These are phyloP conservation scores for Rachicladosporium sp. DNA, from an alignment of 2,329 filamentous ascomycete species.

Conservation along the genomic window DNA sequence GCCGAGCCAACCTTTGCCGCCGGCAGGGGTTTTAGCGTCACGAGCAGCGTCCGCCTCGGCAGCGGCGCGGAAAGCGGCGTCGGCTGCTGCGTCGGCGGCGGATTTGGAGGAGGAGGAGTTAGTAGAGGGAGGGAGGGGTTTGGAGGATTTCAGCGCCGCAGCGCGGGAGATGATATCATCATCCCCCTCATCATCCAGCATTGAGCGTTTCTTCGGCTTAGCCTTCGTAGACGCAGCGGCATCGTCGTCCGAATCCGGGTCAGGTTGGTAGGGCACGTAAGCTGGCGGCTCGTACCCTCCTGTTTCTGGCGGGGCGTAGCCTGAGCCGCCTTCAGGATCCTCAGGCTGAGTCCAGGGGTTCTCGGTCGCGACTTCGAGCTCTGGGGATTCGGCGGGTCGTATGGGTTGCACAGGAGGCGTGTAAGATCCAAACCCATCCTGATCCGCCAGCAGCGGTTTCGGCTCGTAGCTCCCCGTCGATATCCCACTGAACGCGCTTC, in stretches of 20 bases:
- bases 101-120: slow-evolving; percentile 7
- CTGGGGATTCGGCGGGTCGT: neutral
- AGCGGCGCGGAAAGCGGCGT: slow-evolving; percentile 73
- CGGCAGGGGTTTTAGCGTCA: slow-evolving; percentile 40
- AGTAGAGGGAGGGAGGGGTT: neutral
- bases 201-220: slow-evolving; percentile 53
- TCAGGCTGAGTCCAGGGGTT: neutral
- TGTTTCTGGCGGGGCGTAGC: slow-evolving; percentile 5
- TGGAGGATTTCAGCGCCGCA: slow-evolving; percentile 32
- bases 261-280: slow-evolving; percentile 38
- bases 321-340: slow-evolving; percentile 5
- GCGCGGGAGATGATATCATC: slow-evolving; percentile 34
- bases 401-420: neutral
- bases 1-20: slow-evolving; percentile 56
- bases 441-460: slow-evolving; percentile 15
- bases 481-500: slow-evolving; percentile 3
- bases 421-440: slow-evolving; percentile 5
- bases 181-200: slow-evolving; percentile 73
- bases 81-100: slow-evolving; percentile 57
- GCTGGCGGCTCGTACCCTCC: slow-evolving; percentile 38
- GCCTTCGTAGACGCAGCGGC: slow-evolving; percentile 35
- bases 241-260: slow-evolving; percentile 40
- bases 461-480: slow-evolving; percentile 19
- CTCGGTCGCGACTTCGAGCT: neutral
- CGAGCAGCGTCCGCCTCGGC: slow-evolving; percentile 61